A percentile compares a stretch with the other conserved stretches of the same genome.
Conservation (phyloP, 805 yeast genomes). For the Suhomyces vadensis region DNA sequence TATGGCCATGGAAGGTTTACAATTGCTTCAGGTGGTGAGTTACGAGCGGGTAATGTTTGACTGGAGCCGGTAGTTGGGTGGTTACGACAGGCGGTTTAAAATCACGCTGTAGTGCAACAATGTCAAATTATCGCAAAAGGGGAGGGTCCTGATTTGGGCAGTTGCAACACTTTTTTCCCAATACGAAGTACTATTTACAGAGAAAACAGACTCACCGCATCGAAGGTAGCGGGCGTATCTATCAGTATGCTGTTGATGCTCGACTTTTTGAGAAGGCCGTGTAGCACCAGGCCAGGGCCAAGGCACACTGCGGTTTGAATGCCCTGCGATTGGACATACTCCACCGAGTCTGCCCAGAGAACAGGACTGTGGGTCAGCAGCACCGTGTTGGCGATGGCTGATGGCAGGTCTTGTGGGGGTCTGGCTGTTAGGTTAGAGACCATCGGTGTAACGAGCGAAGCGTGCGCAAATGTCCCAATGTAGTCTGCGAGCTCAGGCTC, state of each 20-base stretch:
- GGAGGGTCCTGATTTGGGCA: neutral
- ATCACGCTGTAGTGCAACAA: too few species aligned
- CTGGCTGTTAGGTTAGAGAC: conserved; percentile 39
- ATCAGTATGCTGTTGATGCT: conserved; percentile 1
- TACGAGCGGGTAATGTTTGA: too few species aligned
- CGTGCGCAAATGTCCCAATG: conserved; percentile 10
- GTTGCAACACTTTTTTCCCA: neutral
- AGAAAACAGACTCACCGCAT: neutral
- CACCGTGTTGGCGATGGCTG: conserved; percentile 34
- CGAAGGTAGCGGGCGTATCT: conserved; percentile 4
- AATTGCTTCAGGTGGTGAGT: too few species aligned
- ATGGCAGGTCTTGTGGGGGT: conserved; percentile 19
- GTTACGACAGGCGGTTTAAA: too few species aligned
- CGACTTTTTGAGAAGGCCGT: conserved; percentile 11
- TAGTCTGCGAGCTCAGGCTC: conserved; percentile 30
- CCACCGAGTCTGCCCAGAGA: conserved; percentile 40
- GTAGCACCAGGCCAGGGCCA: conserved; percentile 43
- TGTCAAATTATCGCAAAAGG: neutral
- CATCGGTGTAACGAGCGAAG: conserved; percentile 30
- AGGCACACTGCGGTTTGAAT: conserved; percentile 28
- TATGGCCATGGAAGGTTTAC: too few species aligned
- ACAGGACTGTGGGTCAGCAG: conserved; percentile 46
- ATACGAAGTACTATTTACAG: neutral
- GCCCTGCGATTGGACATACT: conserved; percentile 13
- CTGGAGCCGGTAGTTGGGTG: too few species aligned